phyloP scores from a whole-genome alignment of 2,329 filamentous ascomycete genomes.

The Aquanectria penicillioides region DNA sequence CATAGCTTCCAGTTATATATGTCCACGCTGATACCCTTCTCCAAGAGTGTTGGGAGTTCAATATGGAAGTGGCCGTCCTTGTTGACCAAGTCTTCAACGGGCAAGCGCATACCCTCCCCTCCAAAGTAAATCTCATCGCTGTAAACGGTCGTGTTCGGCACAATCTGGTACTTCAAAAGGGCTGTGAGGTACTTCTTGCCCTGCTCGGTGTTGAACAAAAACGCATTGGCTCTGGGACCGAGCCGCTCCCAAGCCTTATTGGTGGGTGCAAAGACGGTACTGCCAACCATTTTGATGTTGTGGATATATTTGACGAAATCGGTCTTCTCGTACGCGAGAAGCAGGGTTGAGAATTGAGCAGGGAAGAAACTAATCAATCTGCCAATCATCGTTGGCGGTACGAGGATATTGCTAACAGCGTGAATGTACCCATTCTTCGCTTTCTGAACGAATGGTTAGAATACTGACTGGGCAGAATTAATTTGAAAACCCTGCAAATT shows the following conservation, averaged over 20 bases:
- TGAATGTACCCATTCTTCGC: slow-evolving; percentile 86
- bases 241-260: slow-evolving; percentile 85
- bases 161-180: slow-evolving; percentile 82
- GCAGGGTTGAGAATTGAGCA: slow-evolving; percentile 79
- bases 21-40: slow-evolving; percentile 75
- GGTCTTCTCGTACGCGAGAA: slow-evolving; percentile 79
- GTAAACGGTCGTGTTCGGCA: slow-evolving; percentile 80
- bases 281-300: slow-evolving; percentile 65
- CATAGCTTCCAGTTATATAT: slow-evolving; percentile 74
- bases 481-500: neutral
- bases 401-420: slow-evolving; percentile 76
- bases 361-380: slow-evolving; percentile 72
- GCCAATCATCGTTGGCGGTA: slow-evolving; percentile 75
- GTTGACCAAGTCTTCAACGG: slow-evolving; percentile 42
- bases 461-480: neutral
- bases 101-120: slow-evolving; percentile 35
- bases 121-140: slow-evolving; percentile 80
- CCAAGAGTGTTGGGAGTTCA: slow-evolving; percentile 78
- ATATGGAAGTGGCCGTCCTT: slow-evolving; percentile 59
- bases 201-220: slow-evolving; percentile 80
- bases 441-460: slow-evolving; percentile 53
- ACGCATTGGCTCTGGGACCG: slow-evolving; percentile 78
- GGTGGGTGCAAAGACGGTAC: slow-evolving; percentile 82
- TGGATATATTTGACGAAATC: slow-evolving; percentile 72
- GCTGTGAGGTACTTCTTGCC: slow-evolving; percentile 82